phyloP scores from a whole-genome alignment of 1,139 yeast species.

The Blastobotrys buckinghamii region DNA sequence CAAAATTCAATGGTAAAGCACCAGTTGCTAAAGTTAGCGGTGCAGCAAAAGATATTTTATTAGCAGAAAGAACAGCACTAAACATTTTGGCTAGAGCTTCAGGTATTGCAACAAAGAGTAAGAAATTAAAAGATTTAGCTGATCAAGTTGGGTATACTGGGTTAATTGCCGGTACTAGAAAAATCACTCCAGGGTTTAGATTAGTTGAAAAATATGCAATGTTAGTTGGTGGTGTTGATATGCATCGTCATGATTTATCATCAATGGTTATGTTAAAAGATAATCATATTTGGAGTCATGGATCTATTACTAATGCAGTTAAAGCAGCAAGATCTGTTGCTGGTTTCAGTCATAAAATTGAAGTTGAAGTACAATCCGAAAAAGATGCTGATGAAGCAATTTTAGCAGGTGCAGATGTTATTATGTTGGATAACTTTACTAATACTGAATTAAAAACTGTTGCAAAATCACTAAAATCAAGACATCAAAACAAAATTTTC shows the following conservation, averaged over 20 bases:
- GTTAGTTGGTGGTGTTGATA: slow-evolving; percentile 93
- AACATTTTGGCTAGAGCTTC: slow-evolving; percentile 78
- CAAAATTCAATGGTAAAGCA: slow-evolving; percentile 41
- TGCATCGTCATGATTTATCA: slow-evolving; percentile 86
- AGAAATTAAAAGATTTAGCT: slow-evolving; percentile 54
- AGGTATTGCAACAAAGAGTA: slow-evolving; percentile 79
- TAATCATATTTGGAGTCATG: slow-evolving; percentile 88
- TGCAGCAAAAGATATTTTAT: slow-evolving; percentile 66
- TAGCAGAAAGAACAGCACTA: slow-evolving; percentile 83
- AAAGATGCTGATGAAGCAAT: slow-evolving; percentile 89
- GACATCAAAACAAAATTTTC: slow-evolving; percentile 45
- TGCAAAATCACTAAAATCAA: slow-evolving; percentile 55
- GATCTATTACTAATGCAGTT: slow-evolving; percentile 84
- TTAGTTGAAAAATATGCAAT: slow-evolving; percentile 85
- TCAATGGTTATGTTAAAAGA: slow-evolving; percentile 97
- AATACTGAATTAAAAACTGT: slow-evolving; percentile 62
- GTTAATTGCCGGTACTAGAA: slow-evolving; percentile 92
- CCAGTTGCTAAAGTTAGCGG: slow-evolving; percentile 77
- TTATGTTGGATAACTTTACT: slow-evolving; percentile 87
- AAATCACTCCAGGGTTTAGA: slow-evolving; percentile 95
- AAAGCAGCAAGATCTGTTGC: slow-evolving; percentile 68
- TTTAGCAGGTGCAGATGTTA: slow-evolving; percentile 90
- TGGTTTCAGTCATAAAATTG: slow-evolving; percentile 87
- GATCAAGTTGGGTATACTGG: slow-evolving; percentile 71
- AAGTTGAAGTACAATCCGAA: slow-evolving; percentile 83